phyloP scores from a whole-genome alignment of 2,329 filamentous ascomycete species.

The Pezizomycotina sp. region DNA sequence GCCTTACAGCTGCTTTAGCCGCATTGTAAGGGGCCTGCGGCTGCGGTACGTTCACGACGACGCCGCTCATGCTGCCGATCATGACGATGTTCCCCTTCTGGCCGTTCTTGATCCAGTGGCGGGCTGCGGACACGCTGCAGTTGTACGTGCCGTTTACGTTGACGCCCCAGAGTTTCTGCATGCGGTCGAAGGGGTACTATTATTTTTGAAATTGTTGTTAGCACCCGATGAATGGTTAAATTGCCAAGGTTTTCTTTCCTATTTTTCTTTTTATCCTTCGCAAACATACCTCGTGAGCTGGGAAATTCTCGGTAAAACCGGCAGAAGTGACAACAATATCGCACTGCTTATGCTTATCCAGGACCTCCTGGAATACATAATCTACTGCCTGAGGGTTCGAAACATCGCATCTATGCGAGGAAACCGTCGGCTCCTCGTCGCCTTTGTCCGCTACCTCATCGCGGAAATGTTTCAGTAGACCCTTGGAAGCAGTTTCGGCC shows the following conservation, averaged over 20 bases:
- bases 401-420: constrained; percentile 80
- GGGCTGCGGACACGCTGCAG: constrained; percentile 68
- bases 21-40: constrained; percentile 50
- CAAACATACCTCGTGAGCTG: too few species aligned
- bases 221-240: too few species aligned
- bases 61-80: constrained; percentile 87
- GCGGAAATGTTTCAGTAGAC: constrained; percentile 58
- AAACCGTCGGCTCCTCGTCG: constrained; percentile 57
- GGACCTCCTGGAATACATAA: constrained; percentile 45
- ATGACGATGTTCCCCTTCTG: constrained; percentile 73
- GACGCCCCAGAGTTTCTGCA: constrained; percentile 86
- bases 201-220: too few species aligned
- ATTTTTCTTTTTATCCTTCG: too few species aligned
- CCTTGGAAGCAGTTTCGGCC: constrained; percentile 57
- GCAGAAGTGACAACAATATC: constrained; percentile 91
- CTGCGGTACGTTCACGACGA: constrained; percentile 89
- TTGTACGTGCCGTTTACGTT: constrained; percentile 89
- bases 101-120: constrained; percentile 73
- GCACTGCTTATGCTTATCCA: constrained; percentile 31
- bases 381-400: constrained; percentile 65
- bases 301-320: constrained; percentile 90
- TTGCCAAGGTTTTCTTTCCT: too few species aligned
- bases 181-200: constrained; percentile 78
- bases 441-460: constrained; percentile 59
- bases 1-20: constrained; percentile 78